Conservation (phyloP, 208 protist genomes). For the Kentomonas sorsogonicus region DNA sequence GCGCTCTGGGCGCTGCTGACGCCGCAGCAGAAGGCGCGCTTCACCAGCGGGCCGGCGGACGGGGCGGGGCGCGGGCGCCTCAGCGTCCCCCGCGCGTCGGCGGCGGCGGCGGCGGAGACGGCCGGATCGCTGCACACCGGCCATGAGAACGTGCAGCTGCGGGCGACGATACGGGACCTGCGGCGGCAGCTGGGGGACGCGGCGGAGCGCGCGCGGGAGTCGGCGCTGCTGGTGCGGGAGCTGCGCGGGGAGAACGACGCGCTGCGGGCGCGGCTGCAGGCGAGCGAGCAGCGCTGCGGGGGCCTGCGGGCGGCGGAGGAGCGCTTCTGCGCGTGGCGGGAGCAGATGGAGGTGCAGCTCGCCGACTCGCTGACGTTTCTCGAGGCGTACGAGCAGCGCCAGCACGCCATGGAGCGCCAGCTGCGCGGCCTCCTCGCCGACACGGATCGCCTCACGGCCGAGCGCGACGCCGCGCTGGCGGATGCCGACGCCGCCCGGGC, state of each 20-base stretch:
- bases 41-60: constrained; percentile 14
- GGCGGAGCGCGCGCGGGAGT: constrained; percentile 16
- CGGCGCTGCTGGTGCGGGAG: constrained; percentile 18
- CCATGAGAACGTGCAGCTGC: constrained; percentile 10
- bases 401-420: background rate
- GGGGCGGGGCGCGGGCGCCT: too few relatives aligned
- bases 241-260: constrained; percentile 18
- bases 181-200: constrained; percentile 25
- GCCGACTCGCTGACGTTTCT: constrained; percentile 5
- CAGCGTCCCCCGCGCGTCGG: background rate
- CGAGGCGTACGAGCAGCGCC: constrained; percentile 4
- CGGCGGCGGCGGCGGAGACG: background rate
- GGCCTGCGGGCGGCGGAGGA: constrained; percentile 17
- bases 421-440: background rate
- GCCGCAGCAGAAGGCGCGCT: constrained; percentile 44
- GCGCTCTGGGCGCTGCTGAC: constrained; percentile 35
- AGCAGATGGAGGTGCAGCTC: constrained; percentile 14
- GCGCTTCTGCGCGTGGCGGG: constrained; percentile 10
- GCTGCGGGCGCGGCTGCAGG: constrained; percentile 17
- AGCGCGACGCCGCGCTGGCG: background rate
- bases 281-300: constrained; percentile 15
- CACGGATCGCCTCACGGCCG: background rate
- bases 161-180: constrained; percentile 20
- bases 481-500: too few relatives aligned
- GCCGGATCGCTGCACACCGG: background rate